Conservation (phyloP, 805 yeast genomes). For the Candida insectorum region DNA sequence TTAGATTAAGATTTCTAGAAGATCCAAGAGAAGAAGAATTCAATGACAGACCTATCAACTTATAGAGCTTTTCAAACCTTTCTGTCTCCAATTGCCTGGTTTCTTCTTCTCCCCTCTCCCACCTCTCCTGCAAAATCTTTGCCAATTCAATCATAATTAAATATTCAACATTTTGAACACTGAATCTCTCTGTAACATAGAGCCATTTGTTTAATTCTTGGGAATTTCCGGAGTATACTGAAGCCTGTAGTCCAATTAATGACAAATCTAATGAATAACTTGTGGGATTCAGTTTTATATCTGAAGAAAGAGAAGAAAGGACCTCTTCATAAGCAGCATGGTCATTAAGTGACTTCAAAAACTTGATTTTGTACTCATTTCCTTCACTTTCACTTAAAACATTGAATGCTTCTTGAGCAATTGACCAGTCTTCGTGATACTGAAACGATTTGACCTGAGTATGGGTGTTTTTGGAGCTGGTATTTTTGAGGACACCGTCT, state of each 20-base stretch:
- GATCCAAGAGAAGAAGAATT: constrained; percentile 36
- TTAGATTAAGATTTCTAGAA: constrained; percentile 32
- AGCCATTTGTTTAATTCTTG: constrained; percentile 58
- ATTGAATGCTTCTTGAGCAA: constrained; percentile 82
- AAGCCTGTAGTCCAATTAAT: constrained; percentile 69
- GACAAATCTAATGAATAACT: constrained; percentile 54
- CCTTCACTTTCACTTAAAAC: constrained; percentile 47
- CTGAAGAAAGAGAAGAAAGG: constrained; percentile 45
- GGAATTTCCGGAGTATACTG: constrained; percentile 61
- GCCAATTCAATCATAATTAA: constrained; percentile 65
- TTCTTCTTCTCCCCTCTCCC: constrained; percentile 1
- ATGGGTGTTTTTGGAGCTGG: constrained; percentile 65
- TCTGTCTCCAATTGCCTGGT: constrained; percentile 1
- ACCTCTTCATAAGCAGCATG: constrained; percentile 74
- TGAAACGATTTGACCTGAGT: constrained; percentile 71
- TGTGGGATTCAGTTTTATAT: too few species aligned
- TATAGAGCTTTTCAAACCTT: constrained; percentile 21
- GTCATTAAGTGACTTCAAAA: constrained; percentile 68
- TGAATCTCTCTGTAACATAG: constrained; percentile 43
- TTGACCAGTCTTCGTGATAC: constrained; percentile 80
- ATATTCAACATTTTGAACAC: constrained; percentile 46
- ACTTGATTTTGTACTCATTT: constrained; percentile 45
- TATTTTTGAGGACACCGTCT: constrained; percentile 76
- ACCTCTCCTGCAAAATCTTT: neutral
- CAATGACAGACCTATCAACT: constrained; percentile 58